Conservation (phyloP, 2,329 filamentous ascomycete species). For the Sphaerulina vaccinii region DNA sequence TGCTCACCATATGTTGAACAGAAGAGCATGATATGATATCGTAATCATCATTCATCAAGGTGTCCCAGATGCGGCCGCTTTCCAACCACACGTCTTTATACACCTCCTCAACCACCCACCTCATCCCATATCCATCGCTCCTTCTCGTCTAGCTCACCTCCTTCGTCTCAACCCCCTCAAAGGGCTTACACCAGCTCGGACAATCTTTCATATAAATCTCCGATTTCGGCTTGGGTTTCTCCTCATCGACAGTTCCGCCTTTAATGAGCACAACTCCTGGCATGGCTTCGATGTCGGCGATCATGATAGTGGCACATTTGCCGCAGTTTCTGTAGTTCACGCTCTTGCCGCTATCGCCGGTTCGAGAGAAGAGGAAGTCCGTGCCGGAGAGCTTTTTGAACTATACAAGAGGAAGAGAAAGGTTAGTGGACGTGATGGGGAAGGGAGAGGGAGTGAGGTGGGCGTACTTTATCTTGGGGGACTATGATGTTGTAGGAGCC, state of each 20-base stretch:
- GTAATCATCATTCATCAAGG: too few species aligned
- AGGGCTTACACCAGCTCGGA: conserved; percentile 31
- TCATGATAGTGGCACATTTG: conserved; percentile 34
- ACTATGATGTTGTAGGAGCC: conserved; percentile 35
- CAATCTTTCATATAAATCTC: conserved; percentile 37
- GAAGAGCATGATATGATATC: too few species aligned
- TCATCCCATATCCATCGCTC: neutral
- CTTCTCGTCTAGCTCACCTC: conserved; percentile 16
- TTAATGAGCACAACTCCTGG: conserved; percentile 34
- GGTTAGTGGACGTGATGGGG: conserved; percentile 8
- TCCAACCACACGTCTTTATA: too few species aligned
- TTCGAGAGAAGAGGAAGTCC: conserved; percentile 27
- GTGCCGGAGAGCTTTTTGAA: conserved; percentile 35
- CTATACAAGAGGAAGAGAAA: conserved; percentile 7
- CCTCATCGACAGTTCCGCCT: conserved; percentile 36
- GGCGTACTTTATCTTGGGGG: conserved; percentile 27
- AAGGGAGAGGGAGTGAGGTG: neutral
- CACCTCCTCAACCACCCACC: too few species aligned
- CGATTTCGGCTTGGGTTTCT: conserved; percentile 24
- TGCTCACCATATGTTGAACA: too few species aligned
- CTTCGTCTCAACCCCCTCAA: conserved; percentile 30
- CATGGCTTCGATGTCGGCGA: conserved; percentile 29
- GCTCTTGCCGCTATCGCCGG: conserved; percentile 35
- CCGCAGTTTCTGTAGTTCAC: conserved; percentile 35
- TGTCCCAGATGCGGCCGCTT: too few species aligned